phyloP scores from a whole-genome alignment of 768 basidiomycete genomes.

The Mycena rosella region DNA sequence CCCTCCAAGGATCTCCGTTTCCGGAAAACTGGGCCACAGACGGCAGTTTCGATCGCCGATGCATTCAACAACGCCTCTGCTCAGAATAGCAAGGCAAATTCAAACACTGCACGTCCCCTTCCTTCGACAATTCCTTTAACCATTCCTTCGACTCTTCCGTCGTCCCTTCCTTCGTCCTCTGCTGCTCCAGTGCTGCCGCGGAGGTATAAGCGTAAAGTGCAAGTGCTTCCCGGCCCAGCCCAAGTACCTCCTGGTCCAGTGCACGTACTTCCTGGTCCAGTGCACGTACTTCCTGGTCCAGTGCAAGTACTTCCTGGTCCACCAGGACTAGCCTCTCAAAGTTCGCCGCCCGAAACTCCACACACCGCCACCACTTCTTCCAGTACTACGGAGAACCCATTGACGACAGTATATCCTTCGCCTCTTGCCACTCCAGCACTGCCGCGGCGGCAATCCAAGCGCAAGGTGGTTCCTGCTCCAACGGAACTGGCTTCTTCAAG shows the following conservation, averaged over 20 bases:
- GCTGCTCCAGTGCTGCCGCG: neutral
- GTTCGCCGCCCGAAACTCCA: neutral
- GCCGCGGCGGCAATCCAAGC: neutral
- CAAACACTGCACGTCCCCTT: neutral
- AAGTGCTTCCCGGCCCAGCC: no score
- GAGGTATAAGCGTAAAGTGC: conserved; percentile 2
- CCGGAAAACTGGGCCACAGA: neutral
- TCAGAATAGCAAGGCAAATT: conserved; percentile 20
- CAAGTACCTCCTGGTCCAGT: neutral
- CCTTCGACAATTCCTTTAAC: no score
- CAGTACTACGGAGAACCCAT: no score
- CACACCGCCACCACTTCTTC: neutral
- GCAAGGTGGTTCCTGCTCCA: neutral
- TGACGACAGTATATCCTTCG: no score
- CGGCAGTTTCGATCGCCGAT: conserved; percentile 30
- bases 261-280: neutral
- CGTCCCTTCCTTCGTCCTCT: conserved; percentile 3
- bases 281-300: neutral
- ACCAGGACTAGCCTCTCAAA: neutral
- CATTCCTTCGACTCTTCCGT: no score
- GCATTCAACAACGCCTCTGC: conserved; percentile 30
- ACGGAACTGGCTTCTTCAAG: neutral
- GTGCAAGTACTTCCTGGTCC: neutral
- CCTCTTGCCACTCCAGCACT: neutral
- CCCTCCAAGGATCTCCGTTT: conserved; percentile 1